Percentiles rank a stretch among this genome's conserved stretches.
phyloP scores from a whole-genome alignment of 2,329 filamentous ascomycete species.

The Botrytis porri region DNA sequence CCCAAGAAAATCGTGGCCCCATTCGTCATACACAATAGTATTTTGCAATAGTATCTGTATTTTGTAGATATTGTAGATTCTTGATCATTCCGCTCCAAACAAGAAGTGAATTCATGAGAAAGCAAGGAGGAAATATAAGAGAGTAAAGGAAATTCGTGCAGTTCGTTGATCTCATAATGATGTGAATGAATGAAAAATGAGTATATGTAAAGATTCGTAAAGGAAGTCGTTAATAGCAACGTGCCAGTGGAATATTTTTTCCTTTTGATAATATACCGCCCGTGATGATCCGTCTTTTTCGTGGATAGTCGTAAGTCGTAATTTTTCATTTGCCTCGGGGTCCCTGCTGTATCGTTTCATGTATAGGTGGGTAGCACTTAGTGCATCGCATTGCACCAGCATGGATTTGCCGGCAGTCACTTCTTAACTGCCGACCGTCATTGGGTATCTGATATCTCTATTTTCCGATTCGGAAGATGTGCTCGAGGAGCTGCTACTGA shows the following conservation, averaged over 20 bases:
- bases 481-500: conserved; percentile 39
- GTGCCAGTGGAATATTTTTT: background rate
- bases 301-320: conserved; percentile 16
- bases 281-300: conserved; percentile 7
- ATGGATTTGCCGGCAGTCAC: conserved; percentile 27
- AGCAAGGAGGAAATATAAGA: conserved; percentile 11
- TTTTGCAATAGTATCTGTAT: conserved; percentile 20
- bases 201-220: conserved; percentile 22
- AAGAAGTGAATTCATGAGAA: background rate
- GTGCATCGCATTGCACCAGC: background rate
- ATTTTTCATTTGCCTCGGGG: conserved; percentile 17
- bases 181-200: conserved; percentile 18
- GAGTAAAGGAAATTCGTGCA: conserved; percentile 12
- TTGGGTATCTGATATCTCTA: conserved; percentile 25
- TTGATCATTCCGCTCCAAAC: background rate
- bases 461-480: conserved; percentile 36
- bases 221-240: conserved; percentile 24
- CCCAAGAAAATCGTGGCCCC: conserved; percentile 29
- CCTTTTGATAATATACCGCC: conserved; percentile 12
- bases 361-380: background rate
- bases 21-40: conserved; percentile 28
- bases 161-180: conserved; percentile 19
- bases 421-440: conserved; percentile 32
- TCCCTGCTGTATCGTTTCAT: conserved; percentile 9
- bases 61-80: background rate